These are phyloP conservation scores for Globisporangium mamillatum DNA, from an alignment of 352 stramenopile genomes.

Conservation along the genomic window DNA sequence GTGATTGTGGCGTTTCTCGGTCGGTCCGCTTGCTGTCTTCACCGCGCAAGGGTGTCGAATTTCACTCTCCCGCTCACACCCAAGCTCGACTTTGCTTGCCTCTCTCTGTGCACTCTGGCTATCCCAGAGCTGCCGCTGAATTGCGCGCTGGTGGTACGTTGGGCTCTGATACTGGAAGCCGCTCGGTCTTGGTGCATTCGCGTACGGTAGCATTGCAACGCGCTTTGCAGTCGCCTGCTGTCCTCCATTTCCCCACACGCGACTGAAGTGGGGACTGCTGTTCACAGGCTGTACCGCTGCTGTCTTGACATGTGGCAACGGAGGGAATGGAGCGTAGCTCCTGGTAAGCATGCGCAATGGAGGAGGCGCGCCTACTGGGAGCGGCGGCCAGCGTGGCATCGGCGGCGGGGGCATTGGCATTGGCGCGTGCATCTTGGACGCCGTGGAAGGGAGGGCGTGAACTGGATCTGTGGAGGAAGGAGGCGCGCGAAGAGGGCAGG, in stretches of 20 bases:
- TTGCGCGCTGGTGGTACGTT: not conserved
- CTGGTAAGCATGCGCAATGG: not conserved
- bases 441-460: not conserved
- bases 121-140: conserved; percentile 1
- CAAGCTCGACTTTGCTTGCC: not conserved
- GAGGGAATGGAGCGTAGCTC: not conserved
- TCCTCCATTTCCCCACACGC: not conserved
- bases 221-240: not conserved
- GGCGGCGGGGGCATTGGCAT: not conserved
- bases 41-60: not conserved
- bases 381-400: conserved; percentile 15
- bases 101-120: not conserved
- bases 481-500: no score
- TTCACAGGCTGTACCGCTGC: not conserved
- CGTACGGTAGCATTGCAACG: not conserved
- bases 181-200: not conserved
- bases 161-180: not conserved
- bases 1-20: not conserved
- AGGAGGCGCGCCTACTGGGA: conserved; percentile 6
- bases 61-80: not conserved
- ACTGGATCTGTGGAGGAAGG: not conserved
- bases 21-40: not conserved
- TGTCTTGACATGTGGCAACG: not conserved
- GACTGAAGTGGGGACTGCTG: not conserved
- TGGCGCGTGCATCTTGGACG: not conserved